Percentiles rank a stretch among this genome's conserved stretches.
Evolutionary conservation across 495 filamentous ascomycete genomes (phyloP).

Genomic region (Talaromyces ruber): DNA sequence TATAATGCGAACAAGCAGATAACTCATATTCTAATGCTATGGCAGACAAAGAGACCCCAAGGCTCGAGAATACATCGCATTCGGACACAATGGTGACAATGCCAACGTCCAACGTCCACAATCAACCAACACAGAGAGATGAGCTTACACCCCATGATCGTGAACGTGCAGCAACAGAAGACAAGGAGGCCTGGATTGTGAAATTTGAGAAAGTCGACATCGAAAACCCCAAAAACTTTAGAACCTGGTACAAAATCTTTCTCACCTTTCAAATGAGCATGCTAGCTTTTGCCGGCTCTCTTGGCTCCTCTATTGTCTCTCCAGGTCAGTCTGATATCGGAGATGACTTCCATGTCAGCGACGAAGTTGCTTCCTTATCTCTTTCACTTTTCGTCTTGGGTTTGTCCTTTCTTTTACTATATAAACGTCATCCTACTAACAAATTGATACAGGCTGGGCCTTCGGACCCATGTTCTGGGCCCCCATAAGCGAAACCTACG

Average conservation of each 20-base stretch:
- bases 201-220: not conserved
- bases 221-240: not conserved
- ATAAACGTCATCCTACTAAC: not conserved
- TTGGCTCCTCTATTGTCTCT: conserved; percentile 26
- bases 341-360: conserved; percentile 12
- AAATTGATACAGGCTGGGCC: conserved; percentile 4
- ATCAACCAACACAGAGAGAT: not conserved
- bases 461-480: conserved; percentile 15
- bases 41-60: no score
- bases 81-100: not conserved
- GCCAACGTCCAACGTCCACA: no score
- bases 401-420: not conserved
- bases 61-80: no score
- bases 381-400: conserved; percentile 1
- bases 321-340: conserved; percentile 22
- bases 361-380: conserved; percentile 14
- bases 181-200: not conserved
- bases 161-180: no score
- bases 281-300: conserved; percentile 25
- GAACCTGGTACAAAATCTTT: conserved; percentile 22
- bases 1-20: no score
- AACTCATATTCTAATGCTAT: no score
- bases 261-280: conserved; percentile 31
- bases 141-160: no score
- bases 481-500: conserved; percentile 26